Evolutionary conservation across 202 grass and related monocot species (phyloP), one percentile per base, ranked within the genome.

Genomic region (Carex sylvatica): DNA sequence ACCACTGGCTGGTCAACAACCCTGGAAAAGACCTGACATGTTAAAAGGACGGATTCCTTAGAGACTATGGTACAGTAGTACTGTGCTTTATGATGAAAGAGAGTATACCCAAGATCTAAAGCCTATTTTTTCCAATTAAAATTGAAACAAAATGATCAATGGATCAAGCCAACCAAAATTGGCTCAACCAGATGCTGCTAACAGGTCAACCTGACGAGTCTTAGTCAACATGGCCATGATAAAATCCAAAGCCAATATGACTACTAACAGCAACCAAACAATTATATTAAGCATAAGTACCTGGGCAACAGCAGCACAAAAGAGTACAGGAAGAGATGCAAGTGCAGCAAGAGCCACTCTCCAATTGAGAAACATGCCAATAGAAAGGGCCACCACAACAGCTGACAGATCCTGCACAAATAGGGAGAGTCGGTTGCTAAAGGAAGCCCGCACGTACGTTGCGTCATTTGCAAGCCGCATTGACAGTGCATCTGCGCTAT

Each of bases 391-490:
- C 31, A 98, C 95, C 85, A 90, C 79, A 87, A 98, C 87, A 64
- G 95, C 92, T 15, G 91, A 65, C 61, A 88, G 83, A 79, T 98
- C 95, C 72, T 98, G 91, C 73, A 98, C 89, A 83, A 98, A 93
- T 60, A 98, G 88, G 89, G 95, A 98, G 76, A 98, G 91, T 19
- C 91, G 90, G 78, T 98, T 98, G 83, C 95, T 98, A 65, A 98
- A 98, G 66, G 95, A 89, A 86, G 95, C 95, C 65, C 95, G 90
- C 47, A 95, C 95, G 76, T 91, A 98, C 28, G 92, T 98, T 12
- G 92, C 95, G 79, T 98, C 95, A 90, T 95, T 98, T 66, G 92
- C 95, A 16, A 95, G 88, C 74, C 95, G 91, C 95, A 93, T 95
- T 33, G 92, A 98, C 67, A 98, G 88, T 73, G 88, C 87, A 80